These are phyloP conservation scores for Talaromyces proteolyticus DNA, from an alignment of 495 filamentous ascomycete species.

Conservation along the genomic window DNA sequence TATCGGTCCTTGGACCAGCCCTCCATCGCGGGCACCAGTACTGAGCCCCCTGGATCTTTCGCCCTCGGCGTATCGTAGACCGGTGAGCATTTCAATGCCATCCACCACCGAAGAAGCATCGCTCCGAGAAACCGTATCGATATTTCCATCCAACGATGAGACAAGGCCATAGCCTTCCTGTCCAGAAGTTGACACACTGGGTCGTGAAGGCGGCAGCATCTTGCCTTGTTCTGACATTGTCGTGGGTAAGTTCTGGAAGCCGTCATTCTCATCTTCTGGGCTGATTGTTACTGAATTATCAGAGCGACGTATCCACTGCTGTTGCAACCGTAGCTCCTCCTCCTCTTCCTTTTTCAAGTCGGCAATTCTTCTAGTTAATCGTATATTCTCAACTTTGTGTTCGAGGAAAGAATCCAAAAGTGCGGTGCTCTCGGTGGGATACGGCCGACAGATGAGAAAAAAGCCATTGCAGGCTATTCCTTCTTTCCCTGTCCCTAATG, in stretches of 20 bases:
- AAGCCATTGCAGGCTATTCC: slow-evolving; percentile 52
- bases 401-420: slow-evolving; percentile 92
- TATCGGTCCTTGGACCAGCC: slow-evolving; percentile 77
- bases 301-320: slow-evolving; percentile 33
- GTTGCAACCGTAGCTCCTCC: slow-evolving; percentile 58
- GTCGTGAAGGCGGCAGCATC: slow-evolving; percentile 69
- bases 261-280: slow-evolving; percentile 37
- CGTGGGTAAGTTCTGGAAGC: not conserved
- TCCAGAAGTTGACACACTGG: slow-evolving; percentile 50
- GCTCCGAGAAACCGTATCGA: slow-evolving; percentile 1
- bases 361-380: slow-evolving; percentile 73
- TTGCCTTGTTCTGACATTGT: slow-evolving; percentile 37
- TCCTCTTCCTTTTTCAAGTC: slow-evolving; percentile 83
- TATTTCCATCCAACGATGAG: slow-evolving; percentile 1
- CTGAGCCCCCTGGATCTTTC: slow-evolving; percentile 86
- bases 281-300: slow-evolving; percentile 35
- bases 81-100: slow-evolving; percentile 90
- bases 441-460: slow-evolving; percentile 90
- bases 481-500: slow-evolving; percentile 41
- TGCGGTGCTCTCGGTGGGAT: slow-evolving; percentile 79
- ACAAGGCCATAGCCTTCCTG: slow-evolving; percentile 40
- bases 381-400: slow-evolving; percentile 96
- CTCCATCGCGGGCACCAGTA: slow-evolving; percentile 73
- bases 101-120: slow-evolving; percentile 58
- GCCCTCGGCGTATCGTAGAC: slow-evolving; percentile 80